Conservation (phyloP, 2,329 filamentous ascomycete genomes). For the Fusarium goolgardi region DNA sequence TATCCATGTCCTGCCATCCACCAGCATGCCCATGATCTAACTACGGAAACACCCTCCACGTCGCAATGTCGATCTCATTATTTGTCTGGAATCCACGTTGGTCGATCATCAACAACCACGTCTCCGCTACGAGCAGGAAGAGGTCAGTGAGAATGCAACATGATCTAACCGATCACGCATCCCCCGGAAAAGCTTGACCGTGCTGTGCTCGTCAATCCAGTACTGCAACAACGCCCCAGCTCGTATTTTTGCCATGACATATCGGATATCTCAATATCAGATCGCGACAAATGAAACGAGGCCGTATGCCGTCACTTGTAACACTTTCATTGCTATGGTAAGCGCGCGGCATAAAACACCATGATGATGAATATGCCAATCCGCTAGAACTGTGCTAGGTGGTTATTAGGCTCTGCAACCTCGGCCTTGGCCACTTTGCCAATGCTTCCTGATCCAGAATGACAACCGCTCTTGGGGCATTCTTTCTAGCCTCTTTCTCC, state of each 20-base stretch:
- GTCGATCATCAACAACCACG: slow-evolving; percentile 22
- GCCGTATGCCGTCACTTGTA: slow-evolving; percentile 19
- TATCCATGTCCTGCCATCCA: background rate
- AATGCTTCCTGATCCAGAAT: slow-evolving; percentile 20
- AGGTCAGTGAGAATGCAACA: slow-evolving; percentile 30
- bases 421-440: slow-evolving; percentile 24
- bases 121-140: slow-evolving; percentile 27
- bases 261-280: slow-evolving; percentile 10
- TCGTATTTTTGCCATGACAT: slow-evolving; percentile 10
- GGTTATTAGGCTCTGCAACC: slow-evolving; percentile 2
- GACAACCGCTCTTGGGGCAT: slow-evolving; percentile 12
- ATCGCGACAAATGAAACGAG: slow-evolving; percentile 10
- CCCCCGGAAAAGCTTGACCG: slow-evolving; percentile 36
- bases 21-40: slow-evolving; percentile 1
- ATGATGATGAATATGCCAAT: slow-evolving; percentile 19
- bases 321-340: slow-evolving; percentile 9
- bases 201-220: slow-evolving; percentile 8
- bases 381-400: background rate
- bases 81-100: slow-evolving; percentile 21
- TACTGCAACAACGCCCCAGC: slow-evolving; percentile 26
- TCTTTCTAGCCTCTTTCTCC: slow-evolving; percentile 8
- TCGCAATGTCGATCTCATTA: slow-evolving; percentile 29
- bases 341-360: slow-evolving; percentile 35
- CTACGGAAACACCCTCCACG: slow-evolving; percentile 6
- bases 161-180: slow-evolving; percentile 41